These are phyloP conservation scores for Alternaria gansuensis DNA, from an alignment of 2,329 filamentous ascomycete species.

Conservation along the genomic window DNA sequence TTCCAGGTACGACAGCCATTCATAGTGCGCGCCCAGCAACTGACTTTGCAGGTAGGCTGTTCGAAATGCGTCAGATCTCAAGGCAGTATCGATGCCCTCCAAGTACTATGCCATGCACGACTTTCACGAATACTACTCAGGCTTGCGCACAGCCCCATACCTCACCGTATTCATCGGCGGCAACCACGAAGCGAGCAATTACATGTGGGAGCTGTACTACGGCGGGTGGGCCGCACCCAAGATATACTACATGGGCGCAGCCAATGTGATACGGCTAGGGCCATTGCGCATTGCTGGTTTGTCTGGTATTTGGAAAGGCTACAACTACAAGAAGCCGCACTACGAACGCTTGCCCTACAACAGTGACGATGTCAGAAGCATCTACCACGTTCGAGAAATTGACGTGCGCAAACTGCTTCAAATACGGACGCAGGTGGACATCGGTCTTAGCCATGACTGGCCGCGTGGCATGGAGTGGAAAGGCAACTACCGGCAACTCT, in stretches of 20 bases:
- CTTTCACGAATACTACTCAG: slow-evolving; percentile 94
- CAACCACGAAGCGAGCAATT: slow-evolving; percentile 92
- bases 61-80: slow-evolving; percentile 86
- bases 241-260: slow-evolving; percentile 95
- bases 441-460: slow-evolving; percentile 97
- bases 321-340: slow-evolving; percentile 85
- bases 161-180: slow-evolving; percentile 92
- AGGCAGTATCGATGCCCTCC: slow-evolving; percentile 84
- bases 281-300: slow-evolving; percentile 87
- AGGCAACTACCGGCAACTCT: slow-evolving; percentile 75
- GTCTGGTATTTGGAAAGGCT: slow-evolving; percentile 94
- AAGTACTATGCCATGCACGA: slow-evolving; percentile 91
- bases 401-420: slow-evolving; percentile 91
- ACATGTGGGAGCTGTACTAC: slow-evolving; percentile 92
- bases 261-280: slow-evolving; percentile 85
- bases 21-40: neutral
- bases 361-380: slow-evolving; percentile 75
- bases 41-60: slow-evolving; percentile 73
- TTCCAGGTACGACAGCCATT: slow-evolving; percentile 72
- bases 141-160: slow-evolving; percentile 78
- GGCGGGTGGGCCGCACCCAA: slow-evolving; percentile 97
- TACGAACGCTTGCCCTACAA: slow-evolving; percentile 87
- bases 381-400: slow-evolving; percentile 89
- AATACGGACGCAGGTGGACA: slow-evolving; percentile 84
- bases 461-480: slow-evolving; percentile 81